Evolutionary conservation across 2,329 filamentous ascomycete species (phyloP).

Genomic region (Calonectria ilicicola): DNA sequence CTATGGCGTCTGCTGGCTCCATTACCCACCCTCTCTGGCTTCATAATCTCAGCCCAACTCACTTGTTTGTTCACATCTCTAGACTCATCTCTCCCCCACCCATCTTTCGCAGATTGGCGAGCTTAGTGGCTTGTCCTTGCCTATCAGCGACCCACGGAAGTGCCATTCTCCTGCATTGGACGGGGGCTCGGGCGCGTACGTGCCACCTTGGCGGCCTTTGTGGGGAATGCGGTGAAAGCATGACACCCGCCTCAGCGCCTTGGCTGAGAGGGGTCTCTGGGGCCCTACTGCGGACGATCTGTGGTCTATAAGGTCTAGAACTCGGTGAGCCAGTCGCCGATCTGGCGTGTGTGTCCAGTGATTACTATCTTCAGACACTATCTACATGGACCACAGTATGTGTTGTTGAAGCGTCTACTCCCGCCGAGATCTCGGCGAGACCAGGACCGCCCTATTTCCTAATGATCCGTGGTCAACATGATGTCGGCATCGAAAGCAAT

Average conservation of each 20-base stretch:
- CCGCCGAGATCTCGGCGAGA: background rate
- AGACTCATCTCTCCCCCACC: background rate
- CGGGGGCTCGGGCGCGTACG: constrained; percentile 2
- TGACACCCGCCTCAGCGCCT: constrained; percentile 11
- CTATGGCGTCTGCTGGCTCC: background rate
- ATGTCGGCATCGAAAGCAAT: background rate
- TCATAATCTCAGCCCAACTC: constrained; percentile 1
- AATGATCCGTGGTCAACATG: background rate
- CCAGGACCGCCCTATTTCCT: background rate
- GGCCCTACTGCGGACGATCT: constrained; percentile 18
- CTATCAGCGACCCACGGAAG: constrained; percentile 31
- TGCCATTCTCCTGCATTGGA: constrained; percentile 22
- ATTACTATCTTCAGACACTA: constrained; percentile 16
- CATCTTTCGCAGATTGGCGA: constrained; percentile 39
- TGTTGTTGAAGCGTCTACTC: constrained; percentile 13
- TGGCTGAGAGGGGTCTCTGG: constrained; percentile 28
- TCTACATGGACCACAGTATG: constrained; percentile 11
- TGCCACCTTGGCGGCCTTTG: background rate
- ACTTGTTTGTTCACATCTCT: background rate
- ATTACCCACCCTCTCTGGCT: background rate
- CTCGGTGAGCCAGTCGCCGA: constrained; percentile 36
- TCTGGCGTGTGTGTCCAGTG: constrained; percentile 34
- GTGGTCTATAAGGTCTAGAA: constrained; percentile 39
- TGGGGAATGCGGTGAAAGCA: constrained; percentile 19
- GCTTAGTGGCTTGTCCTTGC: constrained; percentile 33